These are phyloP conservation scores for Fistulinella staudtii DNA, from an alignment of 1,284 basidiomycete genomes.

Conservation along the genomic window DNA sequence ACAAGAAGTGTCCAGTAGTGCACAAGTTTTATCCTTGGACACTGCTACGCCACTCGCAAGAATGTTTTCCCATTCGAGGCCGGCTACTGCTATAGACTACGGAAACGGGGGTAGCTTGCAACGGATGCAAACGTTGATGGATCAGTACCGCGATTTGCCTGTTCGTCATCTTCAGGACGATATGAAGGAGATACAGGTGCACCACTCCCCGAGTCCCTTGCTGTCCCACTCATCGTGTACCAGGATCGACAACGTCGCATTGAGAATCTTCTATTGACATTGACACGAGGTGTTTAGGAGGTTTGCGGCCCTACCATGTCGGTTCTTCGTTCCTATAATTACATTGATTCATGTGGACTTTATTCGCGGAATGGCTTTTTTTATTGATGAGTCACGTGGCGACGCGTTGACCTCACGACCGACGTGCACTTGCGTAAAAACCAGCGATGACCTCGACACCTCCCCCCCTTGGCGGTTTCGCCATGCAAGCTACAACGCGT, in stretches of 20 bases:
- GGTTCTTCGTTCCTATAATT: too few relatives aligned
- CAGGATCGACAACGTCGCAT: conserved; percentile 78
- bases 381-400: conserved; percentile 15
- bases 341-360: neutral
- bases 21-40: conserved; percentile 30
- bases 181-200: conserved; percentile 75
- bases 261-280: conserved; percentile 58
- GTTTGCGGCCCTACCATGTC: conserved; percentile 1
- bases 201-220: conserved; percentile 11
- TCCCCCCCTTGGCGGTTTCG: conserved; percentile 27
- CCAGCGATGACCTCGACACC: conserved; percentile 31
- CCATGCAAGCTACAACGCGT: conserved; percentile 25
- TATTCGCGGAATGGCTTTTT: neutral
- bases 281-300: conserved; percentile 46
- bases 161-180: conserved; percentile 66
- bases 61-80: conserved; percentile 24
- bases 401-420: conserved; percentile 6
- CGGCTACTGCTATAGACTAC: conserved; percentile 16
- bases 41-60: conserved; percentile 28
- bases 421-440: neutral
- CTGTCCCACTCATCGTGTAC: conserved; percentile 1
- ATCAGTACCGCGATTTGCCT: conserved; percentile 58
- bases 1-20: conserved; percentile 28
- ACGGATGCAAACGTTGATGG: conserved; percentile 56
- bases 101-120: conserved; percentile 43